phyloP scores from a whole-genome alignment of 2,329 filamentous ascomycete genomes.

The Pyrenochaeta sp. region DNA sequence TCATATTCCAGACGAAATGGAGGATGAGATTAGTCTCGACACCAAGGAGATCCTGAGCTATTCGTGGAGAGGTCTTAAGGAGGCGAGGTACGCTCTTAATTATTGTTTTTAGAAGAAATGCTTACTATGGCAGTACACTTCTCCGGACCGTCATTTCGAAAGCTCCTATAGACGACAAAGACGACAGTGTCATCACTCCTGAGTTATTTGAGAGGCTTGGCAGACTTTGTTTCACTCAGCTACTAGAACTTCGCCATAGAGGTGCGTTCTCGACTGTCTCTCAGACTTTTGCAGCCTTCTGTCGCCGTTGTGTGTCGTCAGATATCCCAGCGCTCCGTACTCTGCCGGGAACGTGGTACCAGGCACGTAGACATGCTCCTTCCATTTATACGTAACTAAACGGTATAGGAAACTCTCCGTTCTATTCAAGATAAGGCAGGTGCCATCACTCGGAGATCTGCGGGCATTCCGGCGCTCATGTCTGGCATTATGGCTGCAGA shows the following conservation, averaged over 20 bases:
- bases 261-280: constrained; percentile 95
- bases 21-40: constrained; percentile 73
- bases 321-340: constrained; percentile 52
- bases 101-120: not conserved
- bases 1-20: constrained; percentile 78
- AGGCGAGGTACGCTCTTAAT: constrained; percentile 73
- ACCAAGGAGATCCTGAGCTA: constrained; percentile 93
- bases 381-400: constrained; percentile 3
- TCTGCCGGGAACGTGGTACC: constrained; percentile 75
- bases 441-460: constrained; percentile 85
- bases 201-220: constrained; percentile 73
- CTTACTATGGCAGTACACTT: constrained; percentile 67
- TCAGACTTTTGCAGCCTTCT: constrained; percentile 84
- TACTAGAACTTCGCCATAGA: constrained; percentile 84
- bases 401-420: constrained; percentile 65
- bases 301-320: constrained; percentile 69
- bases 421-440: constrained; percentile 79
- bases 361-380: constrained; percentile 27
- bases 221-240: constrained; percentile 78
- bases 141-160: constrained; percentile 60
- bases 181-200: constrained; percentile 28
- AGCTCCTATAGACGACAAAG: constrained; percentile 42
- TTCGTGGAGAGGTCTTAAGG: constrained; percentile 93
- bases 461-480: constrained; percentile 87
- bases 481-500: constrained; percentile 80